A percentile compares a stretch with the other conserved stretches of the same genome.
Conservation (phyloP, 176 grass and related monocot species). For the bread wheat (Triticum aestivum) region DNA sequence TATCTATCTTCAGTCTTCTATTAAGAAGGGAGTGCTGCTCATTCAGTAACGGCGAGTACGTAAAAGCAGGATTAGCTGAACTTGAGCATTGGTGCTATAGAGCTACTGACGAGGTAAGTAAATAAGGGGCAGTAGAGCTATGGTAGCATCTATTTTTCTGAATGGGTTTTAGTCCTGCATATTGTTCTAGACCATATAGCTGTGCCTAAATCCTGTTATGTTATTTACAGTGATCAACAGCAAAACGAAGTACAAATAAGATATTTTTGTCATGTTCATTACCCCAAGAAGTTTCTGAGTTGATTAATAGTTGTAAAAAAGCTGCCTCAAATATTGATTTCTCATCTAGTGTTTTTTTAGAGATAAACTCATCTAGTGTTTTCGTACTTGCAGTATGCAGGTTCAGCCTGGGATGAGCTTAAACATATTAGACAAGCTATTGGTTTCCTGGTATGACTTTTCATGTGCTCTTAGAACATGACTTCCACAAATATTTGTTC, state of each 20-base stretch:
- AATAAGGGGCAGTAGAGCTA: slow-evolving; percentile 14
- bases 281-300: not conserved
- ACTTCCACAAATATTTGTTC: not conserved
- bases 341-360: slow-evolving; percentile 18
- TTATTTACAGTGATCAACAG: slow-evolving; percentile 7
- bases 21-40: slow-evolving; percentile 98
- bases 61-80: slow-evolving; percentile 98
- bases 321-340: slow-evolving; percentile 18
- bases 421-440: slow-evolving; percentile 99
- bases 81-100: slow-evolving; percentile 96
- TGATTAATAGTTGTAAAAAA: not conserved
- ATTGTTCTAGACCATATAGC: slow-evolving; percentile 25
- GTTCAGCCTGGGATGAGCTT: slow-evolving; percentile 93
- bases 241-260: slow-evolving; percentile 20
- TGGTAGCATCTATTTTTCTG: slow-evolving; percentile 3
- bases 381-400: slow-evolving; percentile 77
- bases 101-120: slow-evolving; percentile 91
- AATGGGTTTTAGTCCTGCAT: not conserved
- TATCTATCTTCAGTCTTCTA: slow-evolving; percentile 63
- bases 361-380: slow-evolving; percentile 23
- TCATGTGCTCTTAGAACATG: slow-evolving; percentile 24
- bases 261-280: slow-evolving; percentile 17
- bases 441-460: slow-evolving; percentile 87
- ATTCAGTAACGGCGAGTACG: slow-evolving; percentile 95
- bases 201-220: not conserved